Base-by-base conservation (phyloP, 2,329 filamentous ascomycete genomes). In the Alternaria consortialis region DNA sequence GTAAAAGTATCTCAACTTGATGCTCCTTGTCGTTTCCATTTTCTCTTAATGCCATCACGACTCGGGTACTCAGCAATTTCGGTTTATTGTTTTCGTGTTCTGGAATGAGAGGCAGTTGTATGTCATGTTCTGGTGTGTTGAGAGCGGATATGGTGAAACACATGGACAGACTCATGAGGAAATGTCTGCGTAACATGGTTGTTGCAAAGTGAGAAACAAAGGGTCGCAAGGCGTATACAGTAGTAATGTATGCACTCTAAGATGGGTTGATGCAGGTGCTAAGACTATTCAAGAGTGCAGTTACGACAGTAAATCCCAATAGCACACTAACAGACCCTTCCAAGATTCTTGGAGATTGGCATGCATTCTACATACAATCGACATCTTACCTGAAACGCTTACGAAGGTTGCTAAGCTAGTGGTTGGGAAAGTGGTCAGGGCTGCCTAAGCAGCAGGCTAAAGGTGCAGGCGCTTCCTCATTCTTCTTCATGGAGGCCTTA, bases 1-100 rank as follows among this genome's bases (percentile, higher is more conserved):
- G 50, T 23, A 74, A 23, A 2, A 66, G 66, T 15, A 74, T 50
- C 46, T 72, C 57, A 23, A 61, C 42, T 36, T 56, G 65, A 43
- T 51, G 56, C 43, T 65, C 66, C 53, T 54, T 47, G 9, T 56
- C 54, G 31, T 53, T 64, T 36, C 56, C 62, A 13, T 29, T 53
- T 12, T 58, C 43, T 44, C 55, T 66, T 17, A 67, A 64, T 6
- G 43, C 59, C 8, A 73, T 58, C n/a, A 71, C 65, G 6, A 67
- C 64, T 4, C 42, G 47, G 25, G 56, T 20, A 27, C 52, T 43
- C 17, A 52, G 29, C 27, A 39, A 29, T 17, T 54, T 8, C 12
- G 25, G 29, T 31, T 15, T 11, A 51, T 9, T 13, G 36, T 15
- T 15, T 44, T 50, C 44, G n/a, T 40, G n/a, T n/a, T 51, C 47